Evolutionary conservation across 169 alveolate species (phyloP), one percentile per base, ranked within the genome.

Genomic region (Pseudocohnilembus persalinus): DNA sequence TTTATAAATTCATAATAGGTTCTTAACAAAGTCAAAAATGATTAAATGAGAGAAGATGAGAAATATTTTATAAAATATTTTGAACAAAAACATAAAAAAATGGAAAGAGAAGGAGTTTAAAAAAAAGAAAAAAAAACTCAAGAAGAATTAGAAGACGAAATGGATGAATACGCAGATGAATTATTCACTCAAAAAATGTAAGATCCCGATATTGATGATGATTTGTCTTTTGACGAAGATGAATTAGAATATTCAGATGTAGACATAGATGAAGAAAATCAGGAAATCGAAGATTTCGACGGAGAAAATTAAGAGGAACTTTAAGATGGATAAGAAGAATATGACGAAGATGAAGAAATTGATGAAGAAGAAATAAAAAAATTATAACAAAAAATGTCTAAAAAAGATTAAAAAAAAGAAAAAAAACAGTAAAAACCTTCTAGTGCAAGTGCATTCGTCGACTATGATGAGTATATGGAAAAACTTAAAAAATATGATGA

Each of bases 1-100:
- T 74, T 30, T 20, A 1, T 4, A 29, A 84, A 75, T 25, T 25
- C 63, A 25, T 27, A n/a, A 31, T 35, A 86, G 81, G 75, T 86
- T 64, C 73, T 63, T 73, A 86, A 64, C 25, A 32, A 77, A 64
- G 74, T 20, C 16, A 29, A 74, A 33, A 85, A 35, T 28, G 29
- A 90, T 20, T 11, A 4, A 31, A 77, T 78, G 34, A 83, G 93
- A 74, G 90, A 88, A 81, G 95, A 91, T 72, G 93, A 91, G 68
- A 73, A 83, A 73, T 91, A 72, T 74, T 33, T 91, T 32, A 63
- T 84, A 32, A 91, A 87, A 77, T 91, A 82, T 79, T 85, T 91
- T 84, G 29, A 88, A 49, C 29, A 88, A 76, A 89, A 85, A 65
- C 31, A 35, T 30, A 77, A 83, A 28, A 65, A 33, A 27, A 73